A percentile compares a stretch with the other conserved stretches of the same genome.
These are phyloP conservation scores for Sclerotinia spermophila DNA, from an alignment of 2,329 filamentous ascomycete species.

Conservation along the genomic window DNA sequence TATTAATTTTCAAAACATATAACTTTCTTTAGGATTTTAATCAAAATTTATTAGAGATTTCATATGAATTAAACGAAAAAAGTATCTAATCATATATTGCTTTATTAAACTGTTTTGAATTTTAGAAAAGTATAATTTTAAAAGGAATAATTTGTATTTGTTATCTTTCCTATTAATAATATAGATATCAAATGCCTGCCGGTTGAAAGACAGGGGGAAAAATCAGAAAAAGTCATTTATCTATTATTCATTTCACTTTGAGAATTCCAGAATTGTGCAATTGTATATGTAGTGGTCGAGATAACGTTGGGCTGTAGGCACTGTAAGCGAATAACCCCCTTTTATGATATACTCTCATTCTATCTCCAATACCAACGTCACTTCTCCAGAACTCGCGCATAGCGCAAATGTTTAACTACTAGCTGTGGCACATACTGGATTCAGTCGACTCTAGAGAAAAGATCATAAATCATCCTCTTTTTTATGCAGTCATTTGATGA, in stretches of 20 bases:
- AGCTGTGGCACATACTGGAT: neutral
- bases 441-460: neutral
- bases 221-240: no score
- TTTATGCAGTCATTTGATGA: neutral
- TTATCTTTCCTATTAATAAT: no score
- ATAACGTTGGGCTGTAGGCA: neutral
- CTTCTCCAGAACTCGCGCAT: neutral
- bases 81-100: no score
- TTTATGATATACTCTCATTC: neutral
- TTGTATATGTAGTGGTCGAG: neutral
- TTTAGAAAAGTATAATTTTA: no score
- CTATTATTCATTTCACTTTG: neutral
- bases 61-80: no score
- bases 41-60: no score
- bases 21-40: no score
- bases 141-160: no score
- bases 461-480: neutral
- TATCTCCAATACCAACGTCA: neutral
- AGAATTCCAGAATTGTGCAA: neutral
- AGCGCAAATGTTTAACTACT: neutral
- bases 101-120: no score
- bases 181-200: no score
- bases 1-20: no score
- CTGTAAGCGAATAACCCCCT: constrained; percentile 14
- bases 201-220: neutral